Evolutionary conservation across 768 basidiomycete species (phyloP).

Genomic region (Dendrothele bispora): DNA sequence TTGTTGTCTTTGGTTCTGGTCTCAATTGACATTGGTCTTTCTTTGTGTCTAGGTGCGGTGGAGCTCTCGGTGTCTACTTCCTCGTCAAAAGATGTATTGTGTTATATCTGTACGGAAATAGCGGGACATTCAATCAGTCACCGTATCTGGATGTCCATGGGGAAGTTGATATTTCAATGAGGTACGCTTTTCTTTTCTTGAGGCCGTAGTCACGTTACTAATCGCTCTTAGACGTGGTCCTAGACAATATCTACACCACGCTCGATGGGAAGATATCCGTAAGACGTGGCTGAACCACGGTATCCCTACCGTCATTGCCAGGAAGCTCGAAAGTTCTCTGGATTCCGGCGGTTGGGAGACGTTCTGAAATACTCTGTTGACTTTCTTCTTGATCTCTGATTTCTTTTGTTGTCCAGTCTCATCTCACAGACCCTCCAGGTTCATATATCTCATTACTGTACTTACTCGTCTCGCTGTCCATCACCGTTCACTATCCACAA

Average conservation of each 20-base stretch:
- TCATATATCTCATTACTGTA: no score
- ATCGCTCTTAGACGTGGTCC: conserved; percentile 67
- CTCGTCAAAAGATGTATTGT: conserved; percentile 90
- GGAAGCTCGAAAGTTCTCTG: conserved; percentile 82
- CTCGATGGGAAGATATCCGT: conserved; percentile 88
- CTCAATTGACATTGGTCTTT: neutral
- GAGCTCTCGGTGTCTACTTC: conserved; percentile 86
- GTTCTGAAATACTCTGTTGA: conserved; percentile 51
- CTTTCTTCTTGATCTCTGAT: no score
- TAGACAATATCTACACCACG: conserved; percentile 81
- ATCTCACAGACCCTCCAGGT: no score
- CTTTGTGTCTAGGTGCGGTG: conserved; percentile 69
- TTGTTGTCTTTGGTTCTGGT: neutral
- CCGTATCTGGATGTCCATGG: conserved; percentile 95
- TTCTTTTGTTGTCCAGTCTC: no score
- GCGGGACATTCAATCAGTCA: conserved; percentile 84
- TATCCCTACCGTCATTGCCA: conserved; percentile 86
- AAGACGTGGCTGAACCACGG: conserved; percentile 89
- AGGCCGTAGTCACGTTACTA: neutral
- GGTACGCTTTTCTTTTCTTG: conserved; percentile 53
- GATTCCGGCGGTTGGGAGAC: conserved; percentile 96
- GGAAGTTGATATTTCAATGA: conserved; percentile 89
- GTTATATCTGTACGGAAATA: conserved; percentile 83
- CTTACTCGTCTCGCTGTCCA: no score
- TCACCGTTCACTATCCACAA: no score